Base-by-base conservation (phyloP, 768 basidiomycete genomes). In the Boletus rubropictus region DNA sequence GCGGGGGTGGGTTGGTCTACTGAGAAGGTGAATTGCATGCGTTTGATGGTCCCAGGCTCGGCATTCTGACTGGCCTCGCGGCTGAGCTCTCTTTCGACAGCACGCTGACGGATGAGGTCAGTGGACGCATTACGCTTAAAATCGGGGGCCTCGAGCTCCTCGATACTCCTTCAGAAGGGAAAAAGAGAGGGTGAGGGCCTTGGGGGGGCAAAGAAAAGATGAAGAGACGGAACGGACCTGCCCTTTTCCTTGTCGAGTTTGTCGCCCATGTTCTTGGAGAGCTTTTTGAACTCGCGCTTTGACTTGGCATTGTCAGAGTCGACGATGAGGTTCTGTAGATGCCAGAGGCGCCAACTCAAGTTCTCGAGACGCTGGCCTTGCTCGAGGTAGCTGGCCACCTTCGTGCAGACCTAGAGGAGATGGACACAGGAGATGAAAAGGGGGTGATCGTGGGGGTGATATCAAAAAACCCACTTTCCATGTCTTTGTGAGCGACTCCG, bases 241-340 rank as follows among this genome's bases (percentile, higher is more conserved):
- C 89, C 89, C 70, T 90, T 91, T 71, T 92, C 89, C 71, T 88
- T 89, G 76, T 92, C 89, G 58, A 92, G 75, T 67, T 88, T 90
- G 73, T 92, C 89, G 53, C 89, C 80, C 90, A 92, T 92, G 64
- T 69, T 79, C 68, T 86, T 89, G 58, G 85, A 86, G 46, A 92
- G 80, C 59, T 88, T 89, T 72, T 84, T 87, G 76, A 92, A 91
- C 69, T 91, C 88, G 40, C 89, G 84, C 64, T 89, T 89, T 14
- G 84, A 67, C 69, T 82, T 86, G 35, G 89, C 88, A 53, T 89
- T 89, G 76, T 92, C 90, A 51, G 82, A 77, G 69, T 92, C 89
- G 70, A 92, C 89, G 73, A 91, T 91, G 58, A 91, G 80, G 58
- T 82, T 88, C 71, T 92, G 89, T 41, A 92, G 80, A 64, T 91